Evolutionary conservation across 2,329 filamentous ascomycete genomes (phyloP).

Genomic region (Grosmannia serpens): DNA sequence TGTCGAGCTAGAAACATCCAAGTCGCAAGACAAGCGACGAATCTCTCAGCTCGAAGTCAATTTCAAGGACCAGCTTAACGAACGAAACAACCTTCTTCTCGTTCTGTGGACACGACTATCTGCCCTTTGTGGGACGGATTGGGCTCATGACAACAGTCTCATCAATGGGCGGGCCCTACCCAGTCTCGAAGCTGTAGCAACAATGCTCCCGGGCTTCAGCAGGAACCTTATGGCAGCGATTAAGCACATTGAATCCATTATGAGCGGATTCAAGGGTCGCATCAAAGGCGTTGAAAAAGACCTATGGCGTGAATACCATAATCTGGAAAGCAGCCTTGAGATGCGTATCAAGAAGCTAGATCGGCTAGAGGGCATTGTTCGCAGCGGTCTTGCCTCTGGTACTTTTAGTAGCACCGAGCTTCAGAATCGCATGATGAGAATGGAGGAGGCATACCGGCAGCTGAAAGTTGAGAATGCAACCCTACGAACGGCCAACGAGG

Average conservation of each 20-base stretch:
- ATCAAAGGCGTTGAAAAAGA: slow-evolving; percentile 82
- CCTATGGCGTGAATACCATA: slow-evolving; percentile 82
- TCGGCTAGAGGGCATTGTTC: slow-evolving; percentile 67
- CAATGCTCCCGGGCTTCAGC: slow-evolving; percentile 76
- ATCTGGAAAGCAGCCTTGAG: slow-evolving; percentile 70
- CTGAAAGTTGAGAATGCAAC: slow-evolving; percentile 59
- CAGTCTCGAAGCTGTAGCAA: slow-evolving; percentile 73
- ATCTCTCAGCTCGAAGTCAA: slow-evolving; percentile 65
- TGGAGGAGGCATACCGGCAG: slow-evolving; percentile 51
- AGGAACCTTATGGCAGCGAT: slow-evolving; percentile 81
- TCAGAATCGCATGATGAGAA: slow-evolving; percentile 35
- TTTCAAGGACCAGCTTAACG: slow-evolving; percentile 75
- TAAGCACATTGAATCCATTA: slow-evolving; percentile 72
- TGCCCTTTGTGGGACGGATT: slow-evolving; percentile 77
- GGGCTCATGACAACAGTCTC: slow-evolving; percentile 79
- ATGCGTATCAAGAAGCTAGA: slow-evolving; percentile 76
- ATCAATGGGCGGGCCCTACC: slow-evolving; percentile 78
- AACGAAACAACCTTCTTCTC: slow-evolving; percentile 80
- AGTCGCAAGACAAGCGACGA: slow-evolving; percentile 66
- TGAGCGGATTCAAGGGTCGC: slow-evolving; percentile 65
- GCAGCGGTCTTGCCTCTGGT: slow-evolving; percentile 47
- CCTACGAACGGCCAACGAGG: slow-evolving; percentile 51
- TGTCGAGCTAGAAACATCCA: slow-evolving; percentile 71
- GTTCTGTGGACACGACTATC: slow-evolving; percentile 85
- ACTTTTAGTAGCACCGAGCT: slow-evolving; percentile 25